A percentile compares a stretch with the other conserved stretches of the same genome.
phyloP scores from a whole-genome alignment of 2,329 filamentous ascomycete genomes.

The Lachnellula cervina region DNA sequence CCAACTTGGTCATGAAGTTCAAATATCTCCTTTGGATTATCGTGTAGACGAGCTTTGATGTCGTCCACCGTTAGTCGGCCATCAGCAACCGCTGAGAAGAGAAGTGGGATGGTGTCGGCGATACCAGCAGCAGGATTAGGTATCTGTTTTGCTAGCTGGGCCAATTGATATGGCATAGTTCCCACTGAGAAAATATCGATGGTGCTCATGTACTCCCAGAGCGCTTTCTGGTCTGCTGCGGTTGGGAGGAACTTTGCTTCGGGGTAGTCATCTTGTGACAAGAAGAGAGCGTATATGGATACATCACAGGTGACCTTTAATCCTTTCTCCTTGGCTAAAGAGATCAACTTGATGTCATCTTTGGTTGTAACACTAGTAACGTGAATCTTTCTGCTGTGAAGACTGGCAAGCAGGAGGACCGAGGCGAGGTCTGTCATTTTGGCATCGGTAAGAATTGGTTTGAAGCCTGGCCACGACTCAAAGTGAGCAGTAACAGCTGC shows the following conservation, averaged over 20 bases:
- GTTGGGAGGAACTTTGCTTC: slow-evolving; percentile 63
- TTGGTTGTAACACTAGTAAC: slow-evolving; percentile 77
- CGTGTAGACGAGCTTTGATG: slow-evolving; percentile 64
- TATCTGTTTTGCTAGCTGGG: slow-evolving; percentile 48
- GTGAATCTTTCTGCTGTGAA: slow-evolving; percentile 73
- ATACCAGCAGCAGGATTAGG: slow-evolving; percentile 62
- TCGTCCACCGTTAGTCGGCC: slow-evolving; percentile 70
- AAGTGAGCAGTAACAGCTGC: slow-evolving; percentile 76
- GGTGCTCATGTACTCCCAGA: slow-evolving; percentile 67
- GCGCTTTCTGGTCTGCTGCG: slow-evolving; percentile 61
- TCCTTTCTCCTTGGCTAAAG: slow-evolving; percentile 75
- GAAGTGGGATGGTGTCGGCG: slow-evolving; percentile 65
- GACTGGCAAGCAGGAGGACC: slow-evolving; percentile 69
- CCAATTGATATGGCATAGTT: slow-evolving; percentile 72
- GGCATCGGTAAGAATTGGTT: slow-evolving; percentile 77
- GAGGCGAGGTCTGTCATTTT: slow-evolving; percentile 78
- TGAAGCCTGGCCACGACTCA: slow-evolving; percentile 69
- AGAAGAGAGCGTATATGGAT: slow-evolving; percentile 72
- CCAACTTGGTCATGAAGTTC: slow-evolving; percentile 76
- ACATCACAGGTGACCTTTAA: slow-evolving; percentile 78
- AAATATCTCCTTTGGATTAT: slow-evolving; percentile 76
- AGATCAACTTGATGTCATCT: slow-evolving; percentile 73
- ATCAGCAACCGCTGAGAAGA: slow-evolving; percentile 71
- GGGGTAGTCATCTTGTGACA: slow-evolving; percentile 66
- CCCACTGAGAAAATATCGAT: slow-evolving; percentile 79